Evolutionary conservation across 768 basidiomycete genomes (phyloP).

Genomic region (Gloeopeniophorella convolvens): DNA sequence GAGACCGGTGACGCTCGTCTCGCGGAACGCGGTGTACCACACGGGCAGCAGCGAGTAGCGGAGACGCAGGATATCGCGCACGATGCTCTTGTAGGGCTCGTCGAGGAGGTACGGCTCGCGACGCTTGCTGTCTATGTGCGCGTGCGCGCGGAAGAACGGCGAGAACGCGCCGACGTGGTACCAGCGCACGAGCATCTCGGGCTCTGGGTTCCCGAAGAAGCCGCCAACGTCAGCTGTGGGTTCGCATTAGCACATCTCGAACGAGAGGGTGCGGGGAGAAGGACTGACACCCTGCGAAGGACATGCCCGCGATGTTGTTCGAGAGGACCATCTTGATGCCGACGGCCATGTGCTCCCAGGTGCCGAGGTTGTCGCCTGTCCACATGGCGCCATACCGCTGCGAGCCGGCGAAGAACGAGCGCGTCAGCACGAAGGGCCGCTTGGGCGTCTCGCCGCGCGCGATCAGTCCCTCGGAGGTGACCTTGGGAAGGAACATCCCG

Average conservation of each 20-base stretch:
- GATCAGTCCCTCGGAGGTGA: slow-evolving; percentile 74
- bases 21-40: slow-evolving; percentile 97
- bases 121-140: slow-evolving; percentile 95
- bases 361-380: slow-evolving; percentile 97
- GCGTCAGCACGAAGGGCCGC: slow-evolving; percentile 93
- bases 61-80: slow-evolving; percentile 72
- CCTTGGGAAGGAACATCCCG: slow-evolving; percentile 87
- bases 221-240: slow-evolving; percentile 90
- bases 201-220: slow-evolving; percentile 94
- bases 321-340: slow-evolving; percentile 91
- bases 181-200: slow-evolving; percentile 95
- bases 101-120: slow-evolving; percentile 92
- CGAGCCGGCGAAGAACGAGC: slow-evolving; percentile 92
- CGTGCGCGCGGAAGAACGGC: slow-evolving; percentile 98
- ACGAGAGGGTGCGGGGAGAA: background rate
- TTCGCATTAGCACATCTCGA: slow-evolving; percentile 8
- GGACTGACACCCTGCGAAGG: slow-evolving; percentile 80
- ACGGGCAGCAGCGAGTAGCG: slow-evolving; percentile 84
- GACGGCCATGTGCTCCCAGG: slow-evolving; percentile 96
- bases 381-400: slow-evolving; percentile 97
- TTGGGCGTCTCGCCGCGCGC: slow-evolving; percentile 67
- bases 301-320: slow-evolving; percentile 84
- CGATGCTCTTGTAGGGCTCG: slow-evolving; percentile 79
- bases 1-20: slow-evolving; percentile 72
- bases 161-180: slow-evolving; percentile 93